Percentiles rank a stretch among this genome's conserved stretches.
phyloP scores from a whole-genome alignment of 2,329 filamentous ascomycete genomes.

The Aureobasidium pullulans region DNA sequence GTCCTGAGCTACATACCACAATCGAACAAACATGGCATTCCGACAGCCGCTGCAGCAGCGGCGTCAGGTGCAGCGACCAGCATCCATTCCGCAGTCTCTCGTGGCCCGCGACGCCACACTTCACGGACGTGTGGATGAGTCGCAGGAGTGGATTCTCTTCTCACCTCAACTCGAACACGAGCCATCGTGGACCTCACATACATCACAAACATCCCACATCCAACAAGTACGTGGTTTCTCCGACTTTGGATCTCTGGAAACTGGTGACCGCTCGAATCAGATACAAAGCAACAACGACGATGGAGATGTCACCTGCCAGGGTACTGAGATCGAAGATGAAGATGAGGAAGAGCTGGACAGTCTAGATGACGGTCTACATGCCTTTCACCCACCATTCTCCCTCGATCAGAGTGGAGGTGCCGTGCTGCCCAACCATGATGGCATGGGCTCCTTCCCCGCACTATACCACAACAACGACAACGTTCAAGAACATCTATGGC shows the following conservation, averaged over 20 bases:
- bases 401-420: constrained; percentile 53
- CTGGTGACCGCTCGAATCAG: constrained; percentile 52
- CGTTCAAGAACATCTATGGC: constrained; percentile 79
- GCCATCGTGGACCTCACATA: constrained; percentile 58
- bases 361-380: constrained; percentile 82
- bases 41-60: constrained; percentile 28
- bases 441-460: constrained; percentile 70
- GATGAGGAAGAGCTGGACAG: constrained; percentile 83
- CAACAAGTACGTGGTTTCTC: constrained; percentile 67
- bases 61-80: constrained; percentile 20
- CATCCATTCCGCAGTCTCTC: constrained; percentile 17
- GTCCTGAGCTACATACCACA: neutral
- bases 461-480: constrained; percentile 42
- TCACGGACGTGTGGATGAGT: constrained; percentile 53
- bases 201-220: constrained; percentile 59
- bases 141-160: constrained; percentile 95
- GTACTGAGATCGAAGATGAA: constrained; percentile 43
- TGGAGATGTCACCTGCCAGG: constrained; percentile 35
- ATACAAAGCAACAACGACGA: constrained; percentile 41
- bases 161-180: constrained; percentile 50
- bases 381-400: constrained; percentile 59
- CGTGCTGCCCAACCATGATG: constrained; percentile 86
- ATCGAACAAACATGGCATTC: constrained; percentile 23
- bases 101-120: constrained; percentile 28
- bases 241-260: constrained; percentile 72